These are phyloP conservation scores for Cardamine resedifolia DNA, from an alignment of 345 rosid genomes.

Conservation along the genomic window DNA sequence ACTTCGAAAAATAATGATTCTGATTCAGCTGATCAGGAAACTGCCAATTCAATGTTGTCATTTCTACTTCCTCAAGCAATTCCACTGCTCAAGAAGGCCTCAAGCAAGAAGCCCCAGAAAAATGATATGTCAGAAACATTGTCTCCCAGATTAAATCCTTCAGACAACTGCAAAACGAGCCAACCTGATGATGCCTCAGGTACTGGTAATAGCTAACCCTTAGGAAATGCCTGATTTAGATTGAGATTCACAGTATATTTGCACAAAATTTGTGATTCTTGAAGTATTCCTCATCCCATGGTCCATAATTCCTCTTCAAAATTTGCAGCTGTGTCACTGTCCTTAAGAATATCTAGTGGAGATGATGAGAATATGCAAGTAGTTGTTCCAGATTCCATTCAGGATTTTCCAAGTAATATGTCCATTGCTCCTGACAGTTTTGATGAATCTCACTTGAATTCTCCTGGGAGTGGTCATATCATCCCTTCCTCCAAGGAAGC, in stretches of 20 bases:
- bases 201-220: slow-evolving; percentile 37
- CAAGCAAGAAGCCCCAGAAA: slow-evolving; percentile 46
- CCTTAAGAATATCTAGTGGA: slow-evolving; percentile 30
- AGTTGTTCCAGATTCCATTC: slow-evolving; percentile 33
- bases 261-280: neutral
- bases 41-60: slow-evolving; percentile 73
- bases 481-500: slow-evolving; percentile 32
- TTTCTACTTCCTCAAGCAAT: slow-evolving; percentile 89
- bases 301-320: slow-evolving; percentile 21
- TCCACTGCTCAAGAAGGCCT: slow-evolving; percentile 61
- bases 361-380: slow-evolving; percentile 30
- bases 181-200: slow-evolving; percentile 34
- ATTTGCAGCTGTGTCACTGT: slow-evolving; percentile 36
- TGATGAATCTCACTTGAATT: slow-evolving; percentile 44
- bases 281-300: neutral
- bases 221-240: slow-evolving; percentile 4
- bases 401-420: slow-evolving; percentile 38
- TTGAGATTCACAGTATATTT: neutral
- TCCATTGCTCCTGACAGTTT: slow-evolving; percentile 49
- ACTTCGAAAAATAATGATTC: slow-evolving; percentile 48
- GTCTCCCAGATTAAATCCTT: neutral
- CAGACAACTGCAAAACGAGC: slow-evolving; percentile 34
- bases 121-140: slow-evolving; percentile 11
- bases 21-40: slow-evolving; percentile 60
- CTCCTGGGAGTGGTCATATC: slow-evolving; percentile 27